These are phyloP conservation scores for Syzygium syzygioides DNA, from an alignment of 441 rosid species.

Conservation along the genomic window DNA sequence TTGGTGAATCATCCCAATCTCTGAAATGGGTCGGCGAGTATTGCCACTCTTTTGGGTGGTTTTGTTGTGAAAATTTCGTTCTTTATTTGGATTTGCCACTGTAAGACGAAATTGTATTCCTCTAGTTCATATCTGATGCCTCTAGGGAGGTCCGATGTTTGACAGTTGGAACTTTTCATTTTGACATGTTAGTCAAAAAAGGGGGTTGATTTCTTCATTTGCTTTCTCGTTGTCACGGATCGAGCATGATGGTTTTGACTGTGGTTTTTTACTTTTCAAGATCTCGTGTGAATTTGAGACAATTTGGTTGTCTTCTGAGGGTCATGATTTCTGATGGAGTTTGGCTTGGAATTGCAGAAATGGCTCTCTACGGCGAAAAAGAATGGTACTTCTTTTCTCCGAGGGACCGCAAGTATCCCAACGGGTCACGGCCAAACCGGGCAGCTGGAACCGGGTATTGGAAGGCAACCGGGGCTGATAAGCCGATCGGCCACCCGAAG, in stretches of 20 bases:
- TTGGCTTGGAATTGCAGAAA: not conserved
- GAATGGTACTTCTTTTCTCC: not conserved
- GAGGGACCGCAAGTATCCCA: not conserved
- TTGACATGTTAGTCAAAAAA: no score
- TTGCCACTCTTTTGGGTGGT: not conserved
- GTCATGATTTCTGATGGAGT: not conserved
- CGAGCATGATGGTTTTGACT: no score
- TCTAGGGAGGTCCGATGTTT: no score
- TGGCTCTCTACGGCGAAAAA: not conserved
- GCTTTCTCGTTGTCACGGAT: no score
- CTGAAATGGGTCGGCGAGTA: not conserved
- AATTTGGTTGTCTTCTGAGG: not conserved
- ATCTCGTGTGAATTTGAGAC: not conserved
- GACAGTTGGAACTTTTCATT: no score
- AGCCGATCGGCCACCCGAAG: not conserved
- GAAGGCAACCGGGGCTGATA: not conserved
- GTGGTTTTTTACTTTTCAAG: no score
- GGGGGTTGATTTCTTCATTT: no score
- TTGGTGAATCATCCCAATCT: not conserved
- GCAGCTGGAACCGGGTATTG: not conserved
- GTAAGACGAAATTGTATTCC: not conserved
- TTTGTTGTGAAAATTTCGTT: not conserved
- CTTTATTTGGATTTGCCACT: not conserved
- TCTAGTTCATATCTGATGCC: no score
- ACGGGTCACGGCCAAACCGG: not conserved